These are phyloP conservation scores for Akanthomyces muscarius DNA, from an alignment of 2,329 filamentous ascomycete genomes.

Conservation along the genomic window DNA sequence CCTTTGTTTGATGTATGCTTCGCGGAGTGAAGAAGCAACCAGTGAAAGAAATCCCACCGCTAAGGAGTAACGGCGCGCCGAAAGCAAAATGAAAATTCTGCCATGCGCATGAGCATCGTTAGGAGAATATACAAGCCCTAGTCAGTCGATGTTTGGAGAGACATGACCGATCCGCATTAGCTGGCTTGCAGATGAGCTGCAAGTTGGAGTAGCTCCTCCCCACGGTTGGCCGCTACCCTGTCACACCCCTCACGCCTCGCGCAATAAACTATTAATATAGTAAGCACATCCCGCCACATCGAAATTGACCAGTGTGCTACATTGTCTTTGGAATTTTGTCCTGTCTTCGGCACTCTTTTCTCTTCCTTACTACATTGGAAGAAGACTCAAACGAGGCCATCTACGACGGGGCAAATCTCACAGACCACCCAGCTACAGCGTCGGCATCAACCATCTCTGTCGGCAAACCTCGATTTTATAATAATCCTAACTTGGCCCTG, in stretches of 20 bases:
- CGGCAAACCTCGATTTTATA: neutral
- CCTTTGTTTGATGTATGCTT: too few species aligned
- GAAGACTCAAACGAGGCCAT: neutral
- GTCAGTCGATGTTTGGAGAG: neutral
- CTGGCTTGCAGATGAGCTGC: neutral
- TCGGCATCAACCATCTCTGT: neutral
- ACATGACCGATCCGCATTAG: neutral
- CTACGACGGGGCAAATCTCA: neutral
- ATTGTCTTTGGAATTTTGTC: neutral
- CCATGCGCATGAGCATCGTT: too few species aligned
- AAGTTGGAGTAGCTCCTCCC: constrained; percentile 6
- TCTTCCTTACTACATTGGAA: neutral
- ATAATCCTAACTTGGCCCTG: neutral
- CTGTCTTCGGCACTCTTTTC: neutral
- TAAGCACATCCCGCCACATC: neutral
- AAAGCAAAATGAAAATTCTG: too few species aligned
- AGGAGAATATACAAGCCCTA: neutral
- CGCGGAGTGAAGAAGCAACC: too few species aligned
- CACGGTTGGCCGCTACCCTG: neutral
- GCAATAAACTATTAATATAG: constrained; percentile 1
- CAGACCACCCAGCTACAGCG: neutral
- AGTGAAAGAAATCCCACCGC: too few species aligned
- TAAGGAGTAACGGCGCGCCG: too few species aligned
- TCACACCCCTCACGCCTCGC: constrained; percentile 3
- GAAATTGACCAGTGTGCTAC: neutral